These are phyloP conservation scores for Salvia rosmarinus DNA, from an alignment of 257 asterid species.

Conservation along the genomic window DNA sequence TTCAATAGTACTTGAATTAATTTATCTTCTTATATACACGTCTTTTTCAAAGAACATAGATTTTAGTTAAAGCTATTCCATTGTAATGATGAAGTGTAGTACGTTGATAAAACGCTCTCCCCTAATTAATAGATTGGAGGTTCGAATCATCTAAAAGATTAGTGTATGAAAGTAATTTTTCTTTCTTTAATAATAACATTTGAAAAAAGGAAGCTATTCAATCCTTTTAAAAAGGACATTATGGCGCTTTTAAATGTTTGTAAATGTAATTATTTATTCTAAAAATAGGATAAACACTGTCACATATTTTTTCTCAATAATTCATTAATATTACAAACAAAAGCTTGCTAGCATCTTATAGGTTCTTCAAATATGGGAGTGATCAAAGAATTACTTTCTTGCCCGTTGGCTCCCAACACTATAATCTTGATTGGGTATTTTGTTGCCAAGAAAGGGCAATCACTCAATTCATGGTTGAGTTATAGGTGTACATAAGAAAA, in stretches of 20 bases:
- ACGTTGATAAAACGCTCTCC: too few species aligned
- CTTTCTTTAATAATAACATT: too few species aligned
- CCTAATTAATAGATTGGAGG: too few species aligned
- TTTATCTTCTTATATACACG: background rate
- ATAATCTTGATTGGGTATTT: conserved; percentile 25
- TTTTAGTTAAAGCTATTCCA: background rate
- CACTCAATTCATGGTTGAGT: conserved; percentile 29
- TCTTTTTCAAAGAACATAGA: background rate
- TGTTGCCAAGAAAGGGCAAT: conserved; percentile 33
- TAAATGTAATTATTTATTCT: background rate
- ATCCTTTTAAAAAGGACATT: background rate
- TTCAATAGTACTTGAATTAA: background rate
- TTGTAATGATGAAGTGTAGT: too few species aligned
- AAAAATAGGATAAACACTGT: background rate
- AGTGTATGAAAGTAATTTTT: too few species aligned
- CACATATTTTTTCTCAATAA: background rate
- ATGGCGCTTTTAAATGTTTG: background rate
- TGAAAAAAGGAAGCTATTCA: too few species aligned
- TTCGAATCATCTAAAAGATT: too few species aligned
- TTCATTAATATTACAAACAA: background rate
- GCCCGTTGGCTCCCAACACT: conserved; percentile 35
- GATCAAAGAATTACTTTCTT: conserved; percentile 21
- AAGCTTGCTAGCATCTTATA: background rate
- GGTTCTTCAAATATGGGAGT: background rate
- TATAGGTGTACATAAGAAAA: conserved; percentile 26